These are phyloP conservation scores for Epichloe uncinata DNA, from an alignment of 2,329 filamentous ascomycete species.

Conservation along the genomic window DNA sequence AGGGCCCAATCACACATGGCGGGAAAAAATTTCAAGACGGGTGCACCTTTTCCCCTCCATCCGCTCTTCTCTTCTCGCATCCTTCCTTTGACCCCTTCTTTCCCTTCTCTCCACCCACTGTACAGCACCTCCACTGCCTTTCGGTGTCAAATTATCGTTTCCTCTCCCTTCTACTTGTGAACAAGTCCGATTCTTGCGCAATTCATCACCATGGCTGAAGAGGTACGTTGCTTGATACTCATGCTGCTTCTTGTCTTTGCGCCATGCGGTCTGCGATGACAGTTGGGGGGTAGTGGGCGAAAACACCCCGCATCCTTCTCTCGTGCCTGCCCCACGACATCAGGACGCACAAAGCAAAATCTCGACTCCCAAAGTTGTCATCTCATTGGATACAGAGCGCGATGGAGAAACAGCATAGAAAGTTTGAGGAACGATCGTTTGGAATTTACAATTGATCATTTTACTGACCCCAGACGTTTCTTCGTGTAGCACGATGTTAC, in stretches of 20 bases:
- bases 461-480: slow-evolving; percentile 7
- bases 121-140: slow-evolving; percentile 10
- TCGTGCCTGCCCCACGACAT: slow-evolving; percentile 21
- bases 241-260: slow-evolving; percentile 7
- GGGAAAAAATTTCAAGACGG: slow-evolving; percentile 24
- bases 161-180: slow-evolving; percentile 14
- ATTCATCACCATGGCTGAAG: slow-evolving; percentile 45
- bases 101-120: slow-evolving; percentile 10
- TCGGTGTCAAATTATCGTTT: slow-evolving; percentile 11
- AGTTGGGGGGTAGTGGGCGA: slow-evolving; percentile 16
- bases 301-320: slow-evolving; percentile 34
- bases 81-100: slow-evolving; percentile 9
- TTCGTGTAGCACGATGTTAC: slow-evolving; percentile 45
- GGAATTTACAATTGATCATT: not conserved
- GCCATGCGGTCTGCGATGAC: slow-evolving; percentile 15
- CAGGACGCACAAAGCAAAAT: slow-evolving; percentile 8
- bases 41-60: slow-evolving; percentile 14
- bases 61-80: slow-evolving; percentile 16
- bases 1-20: slow-evolving; percentile 23
- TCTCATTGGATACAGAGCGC: not conserved
- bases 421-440: not conserved
- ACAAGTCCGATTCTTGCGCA: slow-evolving; percentile 23
- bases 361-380: not conserved
- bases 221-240: slow-evolving; percentile 29
- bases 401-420: not conserved